Base-by-base conservation (phyloP, 352 stramenopile species). In the Phytophthora fragariae region DNA sequence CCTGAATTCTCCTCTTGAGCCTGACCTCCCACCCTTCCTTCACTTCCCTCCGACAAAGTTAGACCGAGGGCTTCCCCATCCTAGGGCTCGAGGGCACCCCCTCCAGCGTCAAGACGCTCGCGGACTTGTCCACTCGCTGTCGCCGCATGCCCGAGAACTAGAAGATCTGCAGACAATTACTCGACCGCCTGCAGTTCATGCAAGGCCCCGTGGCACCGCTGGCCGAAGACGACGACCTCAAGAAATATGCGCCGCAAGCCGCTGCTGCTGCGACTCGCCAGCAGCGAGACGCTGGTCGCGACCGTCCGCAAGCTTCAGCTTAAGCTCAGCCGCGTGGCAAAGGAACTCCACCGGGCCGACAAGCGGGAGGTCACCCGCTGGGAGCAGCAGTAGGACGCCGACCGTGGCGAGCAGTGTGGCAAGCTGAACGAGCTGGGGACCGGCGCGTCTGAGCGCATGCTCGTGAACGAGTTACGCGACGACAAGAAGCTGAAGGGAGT, bases 211-310 rank as follows among this genome's bases (percentile, higher is more conserved):
- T 70, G 10, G 33, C 37, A 1, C 29, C 54, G 27, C 19, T 65
- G 14, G 84, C 82, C 3, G 59, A 92, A 5, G 27, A 53, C 15
- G 92, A 89, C 66, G 59, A 93, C 9, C 80, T 91, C 65, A 33
- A 52, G 2, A 62, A 10, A 37, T 46, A 37, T 68, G 57, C 47
- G 47, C 50, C 35, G 50, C 12, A 54, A 52, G 15, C 31, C 55
- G 47, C 44, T 72, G 62, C 63, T 76, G 29, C 46, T 76, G 29
- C 46, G 69, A 17, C 69, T 76, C 1, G 69, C 62, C 2, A 62
- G 31, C 24, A 65, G 37, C 57, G 58, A 72, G 33, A 24, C 44
- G n/a, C 21, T 62, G 29, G 24, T 72, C 6, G 7, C 21, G 15
- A 49, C 56, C 50, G 52, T 72, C 52, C 33, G 9, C 31, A 50